These are phyloP conservation scores for Suzukiozyma palmioleophila DNA, from an alignment of 1,139 yeast species.

Conservation along the genomic window DNA sequence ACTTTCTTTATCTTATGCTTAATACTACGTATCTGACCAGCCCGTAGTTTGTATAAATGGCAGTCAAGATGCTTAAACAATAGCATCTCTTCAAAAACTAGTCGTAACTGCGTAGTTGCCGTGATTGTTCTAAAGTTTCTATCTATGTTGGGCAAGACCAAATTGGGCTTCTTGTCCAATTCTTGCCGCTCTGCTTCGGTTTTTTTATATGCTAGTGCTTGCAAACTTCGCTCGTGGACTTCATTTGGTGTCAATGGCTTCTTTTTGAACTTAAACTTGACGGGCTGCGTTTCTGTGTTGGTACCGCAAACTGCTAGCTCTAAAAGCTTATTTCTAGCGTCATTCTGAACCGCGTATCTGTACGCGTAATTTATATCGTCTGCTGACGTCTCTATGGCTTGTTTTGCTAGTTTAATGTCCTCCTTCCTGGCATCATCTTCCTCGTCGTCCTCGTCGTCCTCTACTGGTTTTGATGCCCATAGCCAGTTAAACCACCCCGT, in stretches of 20 bases:
- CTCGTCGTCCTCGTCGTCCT: conserved; percentile 17
- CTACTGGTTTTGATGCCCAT: conserved; percentile 10
- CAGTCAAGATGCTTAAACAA: conserved; percentile 25
- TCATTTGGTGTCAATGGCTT: conserved; percentile 35
- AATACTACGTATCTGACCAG: conserved; percentile 11
- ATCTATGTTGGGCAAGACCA: conserved; percentile 23
- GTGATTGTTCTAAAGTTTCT: conserved; percentile 38
- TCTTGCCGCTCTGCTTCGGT: conserved; percentile 1
- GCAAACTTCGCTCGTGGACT: conserved; percentile 23
- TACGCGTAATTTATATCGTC: conserved; percentile 35
- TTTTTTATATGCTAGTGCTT: background rate
- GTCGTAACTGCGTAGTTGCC: conserved; percentile 32
- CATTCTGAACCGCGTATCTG: conserved; percentile 18
- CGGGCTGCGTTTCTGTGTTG: conserved; percentile 36
- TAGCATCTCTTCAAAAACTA: conserved; percentile 30
- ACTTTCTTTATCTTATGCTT: conserved; percentile 26
- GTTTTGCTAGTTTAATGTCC: conserved; percentile 23
- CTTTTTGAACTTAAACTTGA: conserved; percentile 28
- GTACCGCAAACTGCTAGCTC: conserved; percentile 39
- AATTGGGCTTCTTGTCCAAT: conserved; percentile 1
- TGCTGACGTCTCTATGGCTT: conserved; percentile 30
- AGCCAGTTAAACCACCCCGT: conserved; percentile 23
- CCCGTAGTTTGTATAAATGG: conserved; percentile 28
- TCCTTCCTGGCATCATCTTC: conserved; percentile 8
- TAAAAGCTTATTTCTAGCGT: conserved; percentile 8